Base-by-base conservation (phyloP, 2,329 filamentous ascomycete genomes). In the Coleophoma cylindrospora region DNA sequence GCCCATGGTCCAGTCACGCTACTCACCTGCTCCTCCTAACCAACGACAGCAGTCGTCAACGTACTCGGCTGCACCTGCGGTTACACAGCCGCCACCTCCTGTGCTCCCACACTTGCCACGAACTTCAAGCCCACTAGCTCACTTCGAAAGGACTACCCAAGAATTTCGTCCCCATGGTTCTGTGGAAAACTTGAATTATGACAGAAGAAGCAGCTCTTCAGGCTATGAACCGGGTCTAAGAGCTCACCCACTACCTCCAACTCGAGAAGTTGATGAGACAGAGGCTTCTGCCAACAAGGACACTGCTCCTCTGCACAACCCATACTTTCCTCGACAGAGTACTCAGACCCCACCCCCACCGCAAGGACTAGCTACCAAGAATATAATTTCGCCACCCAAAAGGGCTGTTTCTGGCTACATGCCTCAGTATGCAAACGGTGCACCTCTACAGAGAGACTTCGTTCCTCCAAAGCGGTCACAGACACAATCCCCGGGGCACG, bases 61-160 rank as follows among this genome's bases (percentile, higher is more conserved):
- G 17, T 59, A 57, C 43, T 37, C 66, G 21, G 56, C 62, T 19
- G 61, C 65, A 45, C 62, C 60, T 11, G 57, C 61, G 43, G 53
- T 52, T 43, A 45, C 54, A 47, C 45, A 81, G 5, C 76, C 77
- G 11, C 76, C 76, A 3, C 59, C 40, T 50, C 55, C 56, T 3
- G 67, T 58, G 36, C 68, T 84, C 38, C 70, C 80, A 43, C 80
- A 85, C 59, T 75, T 81, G 54, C 82, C 83, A 9, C 72, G 83
- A 54, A 86, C 83, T 2, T 86, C 82, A 2, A 86, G 83, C 55
- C 83, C 83, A 1, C 65, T 86, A 51, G 82, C 82, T 6, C 80
- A 86, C 57, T 84, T 83, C 51, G 82, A 85, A 62, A 71, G 74
- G 46, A 59, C 47, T 47, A 38, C 14, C 37, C 57, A 58, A 52